phyloP scores from a whole-genome alignment of 2,329 filamentous ascomycete species.

The Cordyceps militaris region DNA sequence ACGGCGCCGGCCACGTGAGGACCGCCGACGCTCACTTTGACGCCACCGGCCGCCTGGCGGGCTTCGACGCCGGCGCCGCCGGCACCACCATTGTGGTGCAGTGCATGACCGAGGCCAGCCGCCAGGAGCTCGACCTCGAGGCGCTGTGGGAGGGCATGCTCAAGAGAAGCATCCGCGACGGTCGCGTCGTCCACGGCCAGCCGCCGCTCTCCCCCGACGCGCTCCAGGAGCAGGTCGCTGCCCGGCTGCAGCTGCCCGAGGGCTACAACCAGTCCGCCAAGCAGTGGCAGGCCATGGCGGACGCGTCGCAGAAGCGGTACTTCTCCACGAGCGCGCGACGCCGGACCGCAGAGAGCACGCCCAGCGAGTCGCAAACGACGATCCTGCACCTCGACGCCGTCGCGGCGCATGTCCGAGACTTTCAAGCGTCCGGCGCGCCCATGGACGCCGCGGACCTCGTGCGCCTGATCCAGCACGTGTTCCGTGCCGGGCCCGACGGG shows the following conservation, averaged over 20 bases:
- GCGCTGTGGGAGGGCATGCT: conserved; percentile 41
- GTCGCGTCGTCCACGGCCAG: conserved; percentile 24
- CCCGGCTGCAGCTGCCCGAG: conserved; percentile 27
- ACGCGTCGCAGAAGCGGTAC: conserved; percentile 26
- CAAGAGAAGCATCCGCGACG: conserved; percentile 25
- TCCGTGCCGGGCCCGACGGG: conserved; percentile 20
- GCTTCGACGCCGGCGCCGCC: conserved; percentile 56
- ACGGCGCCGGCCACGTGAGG: too few relatives aligned
- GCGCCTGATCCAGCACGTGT: conserved; percentile 32
- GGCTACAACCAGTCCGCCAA: conserved; percentile 20
- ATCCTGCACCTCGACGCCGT: conserved; percentile 18
- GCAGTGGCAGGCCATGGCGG: conserved; percentile 30
- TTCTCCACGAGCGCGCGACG: conserved; percentile 28
- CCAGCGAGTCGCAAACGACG: background rate
- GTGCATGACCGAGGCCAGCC: conserved; percentile 48
- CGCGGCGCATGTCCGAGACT: conserved; percentile 28
- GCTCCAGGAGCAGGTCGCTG: conserved; percentile 24
- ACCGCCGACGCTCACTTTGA: conserved; percentile 38
- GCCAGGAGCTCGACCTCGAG: conserved; percentile 47
- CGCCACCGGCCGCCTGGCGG: conserved; percentile 56
- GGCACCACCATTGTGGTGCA: conserved; percentile 52
- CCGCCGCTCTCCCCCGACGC: conserved; percentile 21
- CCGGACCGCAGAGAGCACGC: conserved; percentile 8
- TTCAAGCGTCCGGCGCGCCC: conserved; percentile 31
- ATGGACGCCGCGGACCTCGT: conserved; percentile 30